Base-by-base conservation (phyloP, 495 filamentous ascomycete genomes). In the Tetracladium marchalianum region DNA sequence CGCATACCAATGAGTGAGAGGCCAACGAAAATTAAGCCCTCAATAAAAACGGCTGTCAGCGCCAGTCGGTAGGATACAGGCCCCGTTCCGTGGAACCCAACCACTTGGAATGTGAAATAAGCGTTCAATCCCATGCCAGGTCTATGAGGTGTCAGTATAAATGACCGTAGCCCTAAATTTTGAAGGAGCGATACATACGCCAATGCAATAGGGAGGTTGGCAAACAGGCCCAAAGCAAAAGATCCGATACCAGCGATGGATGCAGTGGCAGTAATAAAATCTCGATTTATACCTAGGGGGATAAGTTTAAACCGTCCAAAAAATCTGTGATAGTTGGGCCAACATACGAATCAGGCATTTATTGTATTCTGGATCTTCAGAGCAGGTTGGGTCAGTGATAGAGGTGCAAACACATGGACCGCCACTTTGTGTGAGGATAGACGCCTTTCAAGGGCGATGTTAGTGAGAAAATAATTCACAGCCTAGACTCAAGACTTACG, bases 51-150 rank as follows among this genome's bases (percentile, higher is more conserved):
- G 11, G 84, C 82, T 5, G 82, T 87, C 40, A 87, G 60, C 7
- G 84, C 84, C 2, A 83, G 67, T 13, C 67, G 53, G 57, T 82
- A 89, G 0, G 81, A 73, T 22, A 87, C 79, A 38, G 71, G 62
- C 3, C 81, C 82, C 1, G 57, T 59, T 2, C 83, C 84, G 54
- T 87, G 78, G 39, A 65, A 72, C 22, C 84, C 84, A 39, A 89
- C 84, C 35, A 89, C 83, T 11, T 81, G 84, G 60, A 81, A 89
- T n/a, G 84, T 72, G 44, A 89, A 88, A 58, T 89, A 89, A 2
- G 84, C 84, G 55, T 89, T 89, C 45, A 89, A 52, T 22, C 84
- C 84, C 83, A 88, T 85, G 31, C 84, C 84, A 5, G 84, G 84
- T 44, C 69, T 71, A 7, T 27, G 22, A 3, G 3, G 22, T 27